A percentile compares a stretch with the other conserved stretches of the same genome.
These are phyloP conservation scores for Cantharellus anzutake DNA, from an alignment of 768 basidiomycete species.

Conservation along the genomic window DNA sequence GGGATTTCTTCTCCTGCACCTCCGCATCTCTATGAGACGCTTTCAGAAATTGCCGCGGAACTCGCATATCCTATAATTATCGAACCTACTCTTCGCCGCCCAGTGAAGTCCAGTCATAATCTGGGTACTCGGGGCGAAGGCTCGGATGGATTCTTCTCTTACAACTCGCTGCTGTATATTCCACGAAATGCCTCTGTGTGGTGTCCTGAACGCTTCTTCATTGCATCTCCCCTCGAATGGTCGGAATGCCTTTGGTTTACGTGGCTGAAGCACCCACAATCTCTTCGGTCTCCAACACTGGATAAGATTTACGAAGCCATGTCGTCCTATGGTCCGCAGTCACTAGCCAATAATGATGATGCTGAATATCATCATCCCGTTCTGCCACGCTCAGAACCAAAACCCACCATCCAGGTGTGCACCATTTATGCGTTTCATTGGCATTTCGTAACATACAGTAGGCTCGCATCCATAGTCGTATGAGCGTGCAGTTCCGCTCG, in stretches of 20 bases:
- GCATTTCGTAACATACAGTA: neutral
- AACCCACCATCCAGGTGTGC: too few species aligned
- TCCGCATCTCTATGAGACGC: neutral
- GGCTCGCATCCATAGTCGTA: neutral
- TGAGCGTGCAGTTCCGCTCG: neutral
- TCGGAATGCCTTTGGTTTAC: neutral
- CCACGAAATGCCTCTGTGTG: neutral
- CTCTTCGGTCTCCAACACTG: neutral
- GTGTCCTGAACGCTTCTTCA: slow-evolving; percentile 1
- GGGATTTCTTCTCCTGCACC: neutral
- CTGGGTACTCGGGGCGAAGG: neutral
- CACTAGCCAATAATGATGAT: neutral
- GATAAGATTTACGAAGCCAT: too few species aligned
- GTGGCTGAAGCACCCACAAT: neutral
- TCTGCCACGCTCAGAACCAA: too few species aligned
- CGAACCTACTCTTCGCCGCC: neutral
- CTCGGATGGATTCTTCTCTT: neutral
- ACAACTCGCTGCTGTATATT: neutral
- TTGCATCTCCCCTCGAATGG: neutral
- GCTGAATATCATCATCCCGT: neutral
- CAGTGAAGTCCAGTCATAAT: neutral
- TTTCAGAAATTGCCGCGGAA: neutral
- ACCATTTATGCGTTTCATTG: neutral
- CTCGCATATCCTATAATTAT: neutral
- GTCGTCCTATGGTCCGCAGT: neutral